Evolutionary conservation across 2,329 filamentous ascomycete genomes (phyloP).

Genomic region (Acrocalymma vagum): DNA sequence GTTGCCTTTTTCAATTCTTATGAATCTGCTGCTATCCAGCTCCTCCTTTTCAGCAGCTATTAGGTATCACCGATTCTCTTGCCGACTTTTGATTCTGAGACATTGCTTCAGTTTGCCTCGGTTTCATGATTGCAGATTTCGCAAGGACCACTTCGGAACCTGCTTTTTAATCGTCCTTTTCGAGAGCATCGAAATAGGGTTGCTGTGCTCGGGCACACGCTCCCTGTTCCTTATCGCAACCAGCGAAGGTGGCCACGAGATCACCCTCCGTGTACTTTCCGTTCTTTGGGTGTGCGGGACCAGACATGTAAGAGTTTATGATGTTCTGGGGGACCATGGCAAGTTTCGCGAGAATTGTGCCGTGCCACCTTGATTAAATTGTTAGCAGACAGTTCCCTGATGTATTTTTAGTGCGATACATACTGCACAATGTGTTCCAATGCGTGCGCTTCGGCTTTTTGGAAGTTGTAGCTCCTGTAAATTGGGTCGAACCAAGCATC

Average conservation of each 20-base stretch:
- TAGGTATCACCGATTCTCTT: no score
- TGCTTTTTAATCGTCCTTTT: conserved; percentile 11
- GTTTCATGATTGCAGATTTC: no score
- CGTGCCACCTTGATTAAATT: conserved; percentile 81
- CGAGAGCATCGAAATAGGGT: conserved; percentile 53
- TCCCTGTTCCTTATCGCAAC: conserved; percentile 69
- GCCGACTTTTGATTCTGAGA: no score
- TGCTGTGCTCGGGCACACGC: conserved; percentile 76
- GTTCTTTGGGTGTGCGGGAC: conserved; percentile 42
- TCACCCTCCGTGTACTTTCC: conserved; percentile 83
- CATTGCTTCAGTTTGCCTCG: no score
- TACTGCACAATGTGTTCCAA: conserved; percentile 69
- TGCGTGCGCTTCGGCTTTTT: conserved; percentile 91
- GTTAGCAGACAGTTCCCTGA: conserved; percentile 32
- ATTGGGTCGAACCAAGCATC: conserved; percentile 97
- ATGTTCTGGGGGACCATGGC: conserved; percentile 86
- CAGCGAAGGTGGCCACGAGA: conserved; percentile 80
- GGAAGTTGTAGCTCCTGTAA: conserved; percentile 94
- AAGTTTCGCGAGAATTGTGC: conserved; percentile 89
- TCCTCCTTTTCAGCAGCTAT: no score
- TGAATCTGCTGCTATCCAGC: no score
- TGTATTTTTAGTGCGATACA: conserved; percentile 21
- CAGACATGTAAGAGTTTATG: conserved; percentile 77
- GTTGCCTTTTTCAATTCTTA: no score
- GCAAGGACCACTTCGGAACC: no score